A percentile compares a stretch with the other conserved stretches of the same genome.
Evolutionary conservation across 2,329 filamentous ascomycete genomes (phyloP).

Genomic region (Fusarium sp.): DNA sequence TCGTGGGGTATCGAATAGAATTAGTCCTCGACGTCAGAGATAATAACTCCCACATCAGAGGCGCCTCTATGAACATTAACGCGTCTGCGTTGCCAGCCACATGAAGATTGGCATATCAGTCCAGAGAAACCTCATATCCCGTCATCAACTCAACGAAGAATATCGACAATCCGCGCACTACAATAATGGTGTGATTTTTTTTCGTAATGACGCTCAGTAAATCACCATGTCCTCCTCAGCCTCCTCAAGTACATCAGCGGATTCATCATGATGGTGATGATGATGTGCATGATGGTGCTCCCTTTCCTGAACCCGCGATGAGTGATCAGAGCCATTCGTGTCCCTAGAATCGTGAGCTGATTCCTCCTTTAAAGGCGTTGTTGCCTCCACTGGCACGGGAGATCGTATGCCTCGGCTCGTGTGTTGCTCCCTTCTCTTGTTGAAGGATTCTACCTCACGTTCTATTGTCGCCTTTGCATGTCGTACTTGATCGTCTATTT

Average conservation of each 20-base stretch:
- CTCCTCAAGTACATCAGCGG: constrained; percentile 84
- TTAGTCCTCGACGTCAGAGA: constrained; percentile 9
- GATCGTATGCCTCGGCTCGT: constrained; percentile 23
- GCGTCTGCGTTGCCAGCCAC: not conserved
- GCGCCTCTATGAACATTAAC: constrained; percentile 10
- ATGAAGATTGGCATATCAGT: not conserved
- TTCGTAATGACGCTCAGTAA: constrained; percentile 70
- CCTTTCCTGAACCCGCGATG: constrained; percentile 24
- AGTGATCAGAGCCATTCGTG: constrained; percentile 19
- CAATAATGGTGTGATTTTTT: not conserved
- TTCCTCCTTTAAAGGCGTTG: constrained; percentile 23
- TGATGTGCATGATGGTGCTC: constrained; percentile 24
- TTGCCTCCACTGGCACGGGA: constrained; percentile 28
- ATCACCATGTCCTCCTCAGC: constrained; percentile 93
- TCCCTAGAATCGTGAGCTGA: constrained; percentile 18
- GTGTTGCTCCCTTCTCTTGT: constrained; percentile 61
- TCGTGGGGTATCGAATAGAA: constrained; percentile 32
- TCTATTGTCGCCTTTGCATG: constrained; percentile 75
- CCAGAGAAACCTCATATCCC: not conserved
- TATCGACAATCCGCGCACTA: constrained; percentile 1
- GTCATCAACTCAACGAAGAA: not conserved
- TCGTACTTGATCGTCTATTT: constrained; percentile 78
- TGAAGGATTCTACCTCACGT: constrained; percentile 75
- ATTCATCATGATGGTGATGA: constrained; percentile 71
- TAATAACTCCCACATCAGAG: constrained; percentile 15